phyloP scores from a whole-genome alignment of 768 basidiomycete species.

The Boletus barrowsii region DNA sequence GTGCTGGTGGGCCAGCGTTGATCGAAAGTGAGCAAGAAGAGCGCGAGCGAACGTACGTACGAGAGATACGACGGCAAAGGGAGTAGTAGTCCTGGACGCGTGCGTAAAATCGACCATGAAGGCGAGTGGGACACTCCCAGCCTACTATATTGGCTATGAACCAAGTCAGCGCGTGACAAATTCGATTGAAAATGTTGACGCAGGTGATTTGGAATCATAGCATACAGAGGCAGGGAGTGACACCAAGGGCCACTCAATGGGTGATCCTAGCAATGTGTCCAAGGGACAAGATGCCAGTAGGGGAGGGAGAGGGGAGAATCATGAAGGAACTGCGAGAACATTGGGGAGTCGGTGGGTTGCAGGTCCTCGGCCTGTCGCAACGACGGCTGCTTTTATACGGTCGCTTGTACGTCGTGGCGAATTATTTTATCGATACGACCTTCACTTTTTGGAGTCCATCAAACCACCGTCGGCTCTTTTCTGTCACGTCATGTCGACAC shows the following conservation, averaged over 20 bases:
- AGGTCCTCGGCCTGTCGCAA: not conserved
- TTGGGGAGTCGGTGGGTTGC: slow-evolving; percentile 2
- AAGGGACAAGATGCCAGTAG: not conserved
- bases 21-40: no score
- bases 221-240: slow-evolving; percentile 30
- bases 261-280: slow-evolving; percentile 10
- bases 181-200: slow-evolving; percentile 34
- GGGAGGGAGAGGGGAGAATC: not conserved
- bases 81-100: not conserved
- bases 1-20: not conserved
- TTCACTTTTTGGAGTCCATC: slow-evolving; percentile 9
- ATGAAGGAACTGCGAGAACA: not conserved
- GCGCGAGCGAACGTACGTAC: not conserved
- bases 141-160: slow-evolving; percentile 61
- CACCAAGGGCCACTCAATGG: slow-evolving; percentile 24
- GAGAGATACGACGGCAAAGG: not conserved
- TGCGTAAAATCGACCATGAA: slow-evolving; percentile 9
- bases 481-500: slow-evolving; percentile 22
- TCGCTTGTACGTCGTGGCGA: not conserved
- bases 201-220: slow-evolving; percentile 39
- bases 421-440: slow-evolving; percentile 4
- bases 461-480: slow-evolving; percentile 8
- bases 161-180: slow-evolving; percentile 37
- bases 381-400: slow-evolving; percentile 19
- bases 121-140: slow-evolving; percentile 36